Conservation (phyloP, 1,139 yeast species). For the Pichia sp. region DNA sequence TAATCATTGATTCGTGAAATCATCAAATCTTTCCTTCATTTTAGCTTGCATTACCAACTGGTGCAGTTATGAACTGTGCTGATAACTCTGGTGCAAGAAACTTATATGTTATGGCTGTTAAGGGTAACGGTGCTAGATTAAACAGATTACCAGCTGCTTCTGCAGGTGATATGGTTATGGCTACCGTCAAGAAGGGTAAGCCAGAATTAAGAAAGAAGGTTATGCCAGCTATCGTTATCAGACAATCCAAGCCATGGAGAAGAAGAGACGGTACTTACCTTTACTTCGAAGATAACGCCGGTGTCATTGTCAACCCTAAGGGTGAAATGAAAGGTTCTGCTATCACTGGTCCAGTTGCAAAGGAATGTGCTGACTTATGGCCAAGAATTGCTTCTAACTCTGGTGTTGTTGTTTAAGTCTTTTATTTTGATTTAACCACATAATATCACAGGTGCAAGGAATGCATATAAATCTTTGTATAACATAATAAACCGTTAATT, state of each 20-base stretch:
- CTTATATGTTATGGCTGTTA: constrained; percentile 97
- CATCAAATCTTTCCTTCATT: constrained; percentile 8
- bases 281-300: constrained; percentile 99
- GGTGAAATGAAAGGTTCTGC: constrained; percentile 99
- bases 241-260: constrained; percentile 99
- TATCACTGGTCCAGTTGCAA: constrained; percentile 99
- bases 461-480: constrained; percentile 21
- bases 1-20: not conserved
- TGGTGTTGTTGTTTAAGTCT: constrained; percentile 94
- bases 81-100: constrained; percentile 99
- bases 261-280: constrained; percentile 99
- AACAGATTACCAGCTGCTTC: constrained; percentile 99
- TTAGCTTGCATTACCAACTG: constrained; percentile 97
- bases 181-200: constrained; percentile 99
- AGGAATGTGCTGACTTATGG: constrained; percentile 99
- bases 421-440: constrained; percentile 9
- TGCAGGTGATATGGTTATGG: constrained; percentile 99
- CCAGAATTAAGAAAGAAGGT: constrained; percentile 99
- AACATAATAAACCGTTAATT: constrained; percentile 17
- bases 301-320: constrained; percentile 99
- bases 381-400: constrained; percentile 99
- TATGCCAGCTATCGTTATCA: constrained; percentile 99
- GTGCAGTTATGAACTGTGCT: constrained; percentile 99
- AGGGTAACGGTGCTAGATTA: constrained; percentile 99
- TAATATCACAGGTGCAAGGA: constrained; percentile 21